Evolutionary conservation across 257 asterid genomes (phyloP).

Genomic region (Solanum dulcamara): DNA sequence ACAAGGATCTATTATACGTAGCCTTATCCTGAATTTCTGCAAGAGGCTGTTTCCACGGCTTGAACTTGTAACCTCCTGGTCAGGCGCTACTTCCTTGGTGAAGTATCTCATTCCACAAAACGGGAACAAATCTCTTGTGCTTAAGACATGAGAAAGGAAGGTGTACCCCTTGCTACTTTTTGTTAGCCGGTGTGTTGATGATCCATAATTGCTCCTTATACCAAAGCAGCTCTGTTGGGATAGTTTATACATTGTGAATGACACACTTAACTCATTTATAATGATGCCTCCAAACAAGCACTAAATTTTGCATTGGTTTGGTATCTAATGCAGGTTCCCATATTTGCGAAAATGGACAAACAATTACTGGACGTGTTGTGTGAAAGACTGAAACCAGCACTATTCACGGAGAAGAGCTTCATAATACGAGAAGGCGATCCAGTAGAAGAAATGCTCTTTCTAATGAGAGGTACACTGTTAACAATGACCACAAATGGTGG

Average conservation of each 20-base stretch:
- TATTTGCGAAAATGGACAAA: conserved; percentile 1
- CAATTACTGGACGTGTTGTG: background rate
- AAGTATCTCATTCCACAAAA: background rate
- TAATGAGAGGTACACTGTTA: background rate
- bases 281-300: background rate
- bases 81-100: background rate
- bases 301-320: background rate
- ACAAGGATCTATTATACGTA: background rate
- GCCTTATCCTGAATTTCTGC: background rate
- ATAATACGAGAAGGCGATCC: conserved; percentile 1
- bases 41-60: background rate
- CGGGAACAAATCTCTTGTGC: background rate
- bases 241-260: background rate
- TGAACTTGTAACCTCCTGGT: background rate
- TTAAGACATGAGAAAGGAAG: background rate
- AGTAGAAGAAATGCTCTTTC: conserved; percentile 1
- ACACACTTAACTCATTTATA: background rate
- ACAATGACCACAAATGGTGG: background rate
- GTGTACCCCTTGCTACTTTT: background rate
- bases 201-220: background rate
- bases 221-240: background rate
- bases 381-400: conserved; percentile 2
- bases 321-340: background rate
- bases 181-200: background rate
- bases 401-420: background rate